Percentiles rank a stretch among this genome's conserved stretches.
phyloP scores from a whole-genome alignment of 352 stramenopile species.

The Paralagenidium karlingii region DNA sequence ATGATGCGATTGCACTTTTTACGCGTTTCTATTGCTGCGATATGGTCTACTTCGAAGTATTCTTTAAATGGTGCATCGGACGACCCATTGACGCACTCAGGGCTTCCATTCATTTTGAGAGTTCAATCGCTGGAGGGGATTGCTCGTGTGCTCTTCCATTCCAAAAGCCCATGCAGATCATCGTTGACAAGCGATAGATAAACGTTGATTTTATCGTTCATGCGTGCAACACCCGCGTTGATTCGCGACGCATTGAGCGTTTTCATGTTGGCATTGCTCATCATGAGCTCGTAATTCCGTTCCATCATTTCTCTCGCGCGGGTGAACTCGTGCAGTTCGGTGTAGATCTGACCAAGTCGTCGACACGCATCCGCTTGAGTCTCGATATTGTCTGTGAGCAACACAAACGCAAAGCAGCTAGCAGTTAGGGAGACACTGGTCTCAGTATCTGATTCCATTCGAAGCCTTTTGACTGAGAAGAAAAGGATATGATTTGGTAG shows the following conservation, averaged over 20 bases:
- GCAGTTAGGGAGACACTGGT: neutral
- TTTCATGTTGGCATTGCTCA: conserved; percentile 19
- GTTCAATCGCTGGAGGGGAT: conserved; percentile 27
- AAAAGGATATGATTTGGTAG: conserved; percentile 43
- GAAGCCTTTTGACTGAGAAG: neutral
- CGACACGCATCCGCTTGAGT: conserved; percentile 81
- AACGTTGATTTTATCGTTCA: conserved; percentile 49
- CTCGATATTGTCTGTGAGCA: conserved; percentile 70
- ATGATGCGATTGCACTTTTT: neutral
- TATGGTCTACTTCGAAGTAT: neutral
- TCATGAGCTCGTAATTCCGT: conserved; percentile 81
- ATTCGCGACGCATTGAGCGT: conserved; percentile 52
- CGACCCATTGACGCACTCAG: too few species aligned
- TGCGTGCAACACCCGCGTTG: conserved; percentile 49
- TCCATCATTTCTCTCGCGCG: conserved; percentile 82
- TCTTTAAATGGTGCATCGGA: neutral
- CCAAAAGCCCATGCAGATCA: conserved; percentile 50
- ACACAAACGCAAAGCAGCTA: too few species aligned
- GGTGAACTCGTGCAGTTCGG: conserved; percentile 58
- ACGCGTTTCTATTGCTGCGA: neutral
- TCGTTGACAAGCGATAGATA: conserved; percentile 53
- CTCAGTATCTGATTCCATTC: neutral
- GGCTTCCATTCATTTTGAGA: neutral
- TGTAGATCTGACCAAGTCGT: conserved; percentile 79
- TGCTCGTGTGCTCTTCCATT: conserved; percentile 67